Evolutionary conservation across 2,329 filamentous ascomycete genomes (phyloP).

Genomic region (Aspergillus arachidicola): DNA sequence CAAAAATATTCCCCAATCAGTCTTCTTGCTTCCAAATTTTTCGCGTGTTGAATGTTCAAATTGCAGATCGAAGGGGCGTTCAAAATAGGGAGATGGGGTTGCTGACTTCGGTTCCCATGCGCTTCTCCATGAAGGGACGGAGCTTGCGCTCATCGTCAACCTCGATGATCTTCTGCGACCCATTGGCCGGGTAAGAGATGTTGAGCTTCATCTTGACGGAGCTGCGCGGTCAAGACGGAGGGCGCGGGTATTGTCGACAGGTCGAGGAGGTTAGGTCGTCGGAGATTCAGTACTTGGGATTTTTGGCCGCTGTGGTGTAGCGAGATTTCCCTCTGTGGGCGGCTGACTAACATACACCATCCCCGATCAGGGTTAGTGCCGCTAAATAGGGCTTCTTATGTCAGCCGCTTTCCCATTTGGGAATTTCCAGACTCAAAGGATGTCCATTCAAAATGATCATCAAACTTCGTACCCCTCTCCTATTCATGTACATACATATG

Average conservation of each 20-base stretch:
- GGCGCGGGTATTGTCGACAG: constrained; percentile 46
- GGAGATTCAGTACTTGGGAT: constrained; percentile 40
- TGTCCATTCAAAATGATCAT: not conserved
- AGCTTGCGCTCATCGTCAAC: constrained; percentile 99
- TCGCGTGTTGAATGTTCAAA: constrained; percentile 15
- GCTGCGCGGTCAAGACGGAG: constrained; percentile 51
- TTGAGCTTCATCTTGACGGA: constrained; percentile 74
- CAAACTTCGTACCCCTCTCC: not conserved
- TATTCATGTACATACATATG: too few species aligned
- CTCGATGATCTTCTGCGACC: constrained; percentile 99
- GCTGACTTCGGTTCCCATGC: constrained; percentile 65
- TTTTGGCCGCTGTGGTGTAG: constrained; percentile 44
- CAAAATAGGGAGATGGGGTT: constrained; percentile 25
- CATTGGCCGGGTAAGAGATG: constrained; percentile 94
- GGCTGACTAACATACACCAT: constrained; percentile 40
- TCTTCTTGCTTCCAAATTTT: constrained; percentile 20
- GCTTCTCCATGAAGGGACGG: constrained; percentile 98
- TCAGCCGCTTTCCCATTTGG: constrained; percentile 20
- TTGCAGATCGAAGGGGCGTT: constrained; percentile 15
- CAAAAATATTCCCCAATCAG: constrained; percentile 34
- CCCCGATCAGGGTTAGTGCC: constrained; percentile 21
- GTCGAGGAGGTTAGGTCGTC: constrained; percentile 40
- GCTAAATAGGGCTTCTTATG: constrained; percentile 30
- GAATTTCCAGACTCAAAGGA: not conserved
- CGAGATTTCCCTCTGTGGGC: constrained; percentile 42